Base-by-base conservation (phyloP, 805 yeast species). In the Lipomyces oligophaga region DNA sequence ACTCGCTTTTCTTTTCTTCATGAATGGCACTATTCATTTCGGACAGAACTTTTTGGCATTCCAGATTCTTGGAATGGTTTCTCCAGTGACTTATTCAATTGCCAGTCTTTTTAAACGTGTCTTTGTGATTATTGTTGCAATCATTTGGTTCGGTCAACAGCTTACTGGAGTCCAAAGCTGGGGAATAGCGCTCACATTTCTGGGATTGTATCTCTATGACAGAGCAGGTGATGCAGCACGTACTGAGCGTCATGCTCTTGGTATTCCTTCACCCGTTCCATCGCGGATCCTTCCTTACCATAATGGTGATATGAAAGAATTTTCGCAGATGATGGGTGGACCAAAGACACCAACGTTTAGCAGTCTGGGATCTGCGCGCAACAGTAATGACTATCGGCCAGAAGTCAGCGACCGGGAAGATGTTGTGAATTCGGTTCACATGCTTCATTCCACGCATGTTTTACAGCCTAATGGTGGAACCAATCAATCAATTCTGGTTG, bases 101-200 rank as follows among this genome's bases (percentile, higher is more conserved):
- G 95, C 96, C 2, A 80, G 85, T 34, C 76, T 88, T 77, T 76
- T 88, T 78, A 88, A 88, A 67, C 78, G 95, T 59, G 83, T 88
- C n/a, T 83, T 85, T 1, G 78, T 88, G 25, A 87, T 88, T 34
- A 74, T 83, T 1, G 81, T 82, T 0, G 85, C 95, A 58, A 84
- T 89, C 69, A 48, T 83, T 33, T 76, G 75, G 71, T 75, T 73
- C 30, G 81, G 81, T 21, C 74, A 72, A 57, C 55, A 47, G 22
- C 69, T 71, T 16, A 54, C 65, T 2, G 44, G 49, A 5, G 42
- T 63, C 18, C 75, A 70, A 48, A 68, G 65, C 16, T 68, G 68
- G 65, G 75, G 75, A 6, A 69, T 70, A 31, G 47, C 60, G 34
- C 54, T 71, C 45, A 70, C 75, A 10, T 53, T 53, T 32, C 20